Conservation (phyloP, 345 rosid genomes). For the Physaria fendleri region DNA sequence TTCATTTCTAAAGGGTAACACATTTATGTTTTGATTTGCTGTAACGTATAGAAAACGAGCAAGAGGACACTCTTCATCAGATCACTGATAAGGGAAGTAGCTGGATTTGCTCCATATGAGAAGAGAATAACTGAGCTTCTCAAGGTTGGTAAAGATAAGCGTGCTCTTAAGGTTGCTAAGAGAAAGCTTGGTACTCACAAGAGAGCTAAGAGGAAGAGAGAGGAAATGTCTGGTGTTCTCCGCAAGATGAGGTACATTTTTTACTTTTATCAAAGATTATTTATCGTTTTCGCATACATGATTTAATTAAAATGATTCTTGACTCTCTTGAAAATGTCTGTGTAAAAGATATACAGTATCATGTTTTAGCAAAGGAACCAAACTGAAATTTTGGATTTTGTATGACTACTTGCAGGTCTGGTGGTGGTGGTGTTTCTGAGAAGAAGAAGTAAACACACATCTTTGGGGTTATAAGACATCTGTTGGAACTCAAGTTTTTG, state of each 20-base stretch:
- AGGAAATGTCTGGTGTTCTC: slow-evolving; percentile 38
- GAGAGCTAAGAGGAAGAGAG: slow-evolving; percentile 40
- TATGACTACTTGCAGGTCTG: slow-evolving; percentile 17
- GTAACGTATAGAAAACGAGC: slow-evolving; percentile 35
- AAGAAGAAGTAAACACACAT: slow-evolving; percentile 31
- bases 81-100: slow-evolving; percentile 27
- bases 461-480: no score
- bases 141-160: slow-evolving; percentile 34
- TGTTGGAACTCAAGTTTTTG: no score
- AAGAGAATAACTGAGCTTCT: slow-evolving; percentile 35
- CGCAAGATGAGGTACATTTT: slow-evolving; percentile 24
- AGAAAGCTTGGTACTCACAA: slow-evolving; percentile 36
- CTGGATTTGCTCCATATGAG: slow-evolving; percentile 32
- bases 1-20: no score
- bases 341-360: no score
- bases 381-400: background rate
- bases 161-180: slow-evolving; percentile 37
- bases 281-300: background rate
- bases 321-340: no score
- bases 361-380: no score
- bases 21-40: background rate
- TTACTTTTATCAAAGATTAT: background rate
- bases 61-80: slow-evolving; percentile 28
- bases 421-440: slow-evolving; percentile 30
- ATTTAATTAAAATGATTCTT: no score